Evolutionary conservation across 2,329 filamentous ascomycete genomes (phyloP), one percentile per base, ranked within the genome.

Genomic region (Chaetothyriales sp.): DNA sequence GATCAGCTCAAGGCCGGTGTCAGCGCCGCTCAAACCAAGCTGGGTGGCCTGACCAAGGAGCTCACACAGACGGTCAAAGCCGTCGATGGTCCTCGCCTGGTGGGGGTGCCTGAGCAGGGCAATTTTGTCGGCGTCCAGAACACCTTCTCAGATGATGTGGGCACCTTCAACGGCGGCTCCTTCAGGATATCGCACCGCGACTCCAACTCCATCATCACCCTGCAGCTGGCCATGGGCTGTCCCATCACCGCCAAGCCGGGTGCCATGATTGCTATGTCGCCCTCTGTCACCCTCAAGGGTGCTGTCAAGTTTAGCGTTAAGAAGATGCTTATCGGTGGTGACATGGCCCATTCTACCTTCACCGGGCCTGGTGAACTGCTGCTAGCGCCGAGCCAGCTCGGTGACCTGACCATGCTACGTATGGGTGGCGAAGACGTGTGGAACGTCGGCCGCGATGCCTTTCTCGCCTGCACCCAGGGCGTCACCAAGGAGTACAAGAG

Each of bases 161-260:
- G 92, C n/a, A 92, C 84, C 0, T 98, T 96, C 73, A 96, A 96
- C 64, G 92, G 92, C 15, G 92, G 92, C 10, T 90, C 85, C 63
- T 98, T 90, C 65, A 78, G 92, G 44, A 88, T 96, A 63, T 92
- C 86, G 62, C 92, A 98, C 64, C 77, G 92, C 19, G 88, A 95
- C 66, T 83, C 80, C 52, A 98, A 96, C 65, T 88, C 85, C 1
- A 83, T 95, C 58, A 68, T 95, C 55, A 96, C 89, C 0, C 68
- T 95, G 19, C 90, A 95, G 66, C 70, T 96, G 45, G 90, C 90
- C 10, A 84, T 92, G 65, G 88, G 88, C 2, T 94, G 86, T 61
- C 90, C 90, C 0, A 67, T 96, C 48, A 75, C 73, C 19, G 86
- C 80, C 2, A 92, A 86, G 64, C 88, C 92, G 18, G 84, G 89